A percentile compares a stretch with the other conserved stretches of the same genome.
These are phyloP conservation scores for Termitomyces bulborhizus DNA, from an alignment of 768 basidiomycete genomes.

Conservation along the genomic window DNA sequence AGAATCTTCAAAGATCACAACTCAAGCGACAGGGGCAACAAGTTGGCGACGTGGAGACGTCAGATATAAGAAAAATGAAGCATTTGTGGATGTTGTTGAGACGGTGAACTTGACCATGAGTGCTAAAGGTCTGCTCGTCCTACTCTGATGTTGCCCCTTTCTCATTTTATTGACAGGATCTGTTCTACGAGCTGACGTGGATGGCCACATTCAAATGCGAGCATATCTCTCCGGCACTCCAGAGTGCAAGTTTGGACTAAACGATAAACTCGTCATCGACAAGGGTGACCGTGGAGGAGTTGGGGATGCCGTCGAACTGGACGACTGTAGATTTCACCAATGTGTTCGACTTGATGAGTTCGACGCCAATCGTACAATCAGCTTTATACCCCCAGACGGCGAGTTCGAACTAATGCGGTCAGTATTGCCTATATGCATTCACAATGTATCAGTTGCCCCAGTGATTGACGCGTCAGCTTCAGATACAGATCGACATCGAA, in stretches of 20 bases:
- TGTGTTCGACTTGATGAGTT: constrained; percentile 95
- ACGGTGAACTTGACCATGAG: constrained; percentile 96
- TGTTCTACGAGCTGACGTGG: constrained; percentile 91
- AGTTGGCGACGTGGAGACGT: constrained; percentile 95
- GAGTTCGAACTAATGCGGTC: constrained; percentile 98
- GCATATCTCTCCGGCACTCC: constrained; percentile 96
- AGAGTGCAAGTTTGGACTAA: constrained; percentile 98
- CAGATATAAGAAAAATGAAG: constrained; percentile 99
- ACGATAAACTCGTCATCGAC: constrained; percentile 97
- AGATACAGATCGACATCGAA: constrained; percentile 97
- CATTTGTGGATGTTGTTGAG: constrained; percentile 99
- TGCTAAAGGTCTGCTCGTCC: constrained; percentile 66
- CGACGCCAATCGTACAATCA: constrained; percentile 89
- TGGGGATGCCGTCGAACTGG: constrained; percentile 86
- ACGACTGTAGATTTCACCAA: constrained; percentile 98
- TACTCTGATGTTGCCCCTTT: neutral
- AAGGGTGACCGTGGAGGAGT: constrained; percentile 61
- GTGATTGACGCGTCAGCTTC: neutral
- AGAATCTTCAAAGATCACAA: constrained; percentile 95
- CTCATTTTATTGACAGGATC: constrained; percentile 47
- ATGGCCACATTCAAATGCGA: constrained; percentile 97
- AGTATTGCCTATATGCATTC: constrained; percentile 22
- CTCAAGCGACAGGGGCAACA: constrained; percentile 93
- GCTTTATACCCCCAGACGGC: constrained; percentile 96
- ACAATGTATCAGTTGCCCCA: neutral